Evolutionary conservation across 495 filamentous ascomycete species (phyloP).

Genomic region (Glutinoglossum americanum): DNA sequence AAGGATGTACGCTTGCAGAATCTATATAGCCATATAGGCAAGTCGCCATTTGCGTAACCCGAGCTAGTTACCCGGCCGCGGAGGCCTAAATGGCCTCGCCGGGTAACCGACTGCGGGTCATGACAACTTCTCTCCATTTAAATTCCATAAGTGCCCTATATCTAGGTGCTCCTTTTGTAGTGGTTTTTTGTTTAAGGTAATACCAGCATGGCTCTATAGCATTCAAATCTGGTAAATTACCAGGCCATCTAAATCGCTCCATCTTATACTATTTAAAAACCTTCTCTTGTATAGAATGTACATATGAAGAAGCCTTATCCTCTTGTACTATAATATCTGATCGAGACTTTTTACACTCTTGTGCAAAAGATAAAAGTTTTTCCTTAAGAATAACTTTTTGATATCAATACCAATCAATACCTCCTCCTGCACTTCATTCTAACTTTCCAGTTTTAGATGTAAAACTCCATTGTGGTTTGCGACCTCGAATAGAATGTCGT

Average conservation of each 20-base stretch:
- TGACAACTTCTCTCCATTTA: conserved; percentile 11
- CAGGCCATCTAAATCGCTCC: conserved; percentile 10
- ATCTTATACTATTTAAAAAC: conserved; percentile 9
- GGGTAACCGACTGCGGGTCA: no score
- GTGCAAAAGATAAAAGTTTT: conserved; percentile 17
- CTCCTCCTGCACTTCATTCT: not conserved
- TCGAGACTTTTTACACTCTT: conserved; percentile 8
- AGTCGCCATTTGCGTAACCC: no score
- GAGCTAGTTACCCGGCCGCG: no score
- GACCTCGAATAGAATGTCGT: not conserved
- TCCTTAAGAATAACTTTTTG: conserved; percentile 10
- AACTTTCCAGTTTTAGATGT: not conserved
- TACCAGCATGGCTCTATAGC: conserved; percentile 16
- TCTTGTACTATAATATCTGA: not conserved
- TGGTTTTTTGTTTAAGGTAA: conserved; percentile 16
- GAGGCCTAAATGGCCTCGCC: no score
- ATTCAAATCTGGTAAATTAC: conserved; percentile 13
- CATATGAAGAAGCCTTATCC: not conserved
- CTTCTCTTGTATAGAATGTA: conserved; percentile 9
- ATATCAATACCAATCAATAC: conserved; percentile 13
- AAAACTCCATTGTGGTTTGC: not conserved
- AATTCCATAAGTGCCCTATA: conserved; percentile 4
- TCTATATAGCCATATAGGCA: no score
- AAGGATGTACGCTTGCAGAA: no score
- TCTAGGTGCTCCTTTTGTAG: conserved; percentile 10